phyloP scores from a whole-genome alignment of 1,284 basidiomycete genomes.

The Ceratobasidium sp. region DNA sequence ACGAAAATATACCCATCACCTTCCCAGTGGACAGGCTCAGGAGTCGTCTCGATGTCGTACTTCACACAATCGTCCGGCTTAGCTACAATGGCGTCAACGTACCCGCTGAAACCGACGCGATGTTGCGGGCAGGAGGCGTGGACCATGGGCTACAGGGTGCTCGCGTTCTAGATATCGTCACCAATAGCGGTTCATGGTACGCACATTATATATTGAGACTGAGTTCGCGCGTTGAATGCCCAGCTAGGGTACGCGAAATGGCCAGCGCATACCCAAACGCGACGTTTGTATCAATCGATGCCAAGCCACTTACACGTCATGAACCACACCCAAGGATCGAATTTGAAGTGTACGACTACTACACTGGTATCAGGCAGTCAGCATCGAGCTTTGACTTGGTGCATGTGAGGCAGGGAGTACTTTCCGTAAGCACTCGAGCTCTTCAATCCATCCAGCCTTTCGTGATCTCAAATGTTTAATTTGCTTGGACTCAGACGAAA shows the following conservation, averaged over 20 bases:
- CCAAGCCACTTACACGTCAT: constrained; percentile 1
- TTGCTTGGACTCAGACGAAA: not conserved
- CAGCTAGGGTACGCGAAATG: constrained; percentile 17
- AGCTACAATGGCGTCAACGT: not conserved
- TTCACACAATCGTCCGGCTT: not conserved
- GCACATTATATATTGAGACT: not conserved
- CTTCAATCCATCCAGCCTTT: not conserved
- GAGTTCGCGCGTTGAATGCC: not conserved
- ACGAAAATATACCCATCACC: constrained; percentile 13
- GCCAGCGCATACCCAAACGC: not conserved
- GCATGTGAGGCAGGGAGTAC: not conserved
- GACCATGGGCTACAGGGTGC: not conserved
- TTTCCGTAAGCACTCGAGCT: not conserved
- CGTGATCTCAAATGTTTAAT: not conserved
- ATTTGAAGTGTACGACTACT: constrained; percentile 33
- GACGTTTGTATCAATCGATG: constrained; percentile 19
- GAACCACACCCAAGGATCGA: constrained; percentile 15
- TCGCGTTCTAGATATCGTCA: constrained; percentile 8
- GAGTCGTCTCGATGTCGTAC: not conserved
- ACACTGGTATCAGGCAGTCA: not conserved
- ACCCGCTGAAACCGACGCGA: constrained; percentile 1
- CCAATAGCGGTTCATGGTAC: constrained; percentile 24
- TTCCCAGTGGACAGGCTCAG: constrained; percentile 6
- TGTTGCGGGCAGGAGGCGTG: not conserved
- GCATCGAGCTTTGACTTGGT: constrained; percentile 24